These are phyloP conservation scores for Melaleuca quinquenervia DNA, from an alignment of 345 rosid species.

Conservation along the genomic window DNA sequence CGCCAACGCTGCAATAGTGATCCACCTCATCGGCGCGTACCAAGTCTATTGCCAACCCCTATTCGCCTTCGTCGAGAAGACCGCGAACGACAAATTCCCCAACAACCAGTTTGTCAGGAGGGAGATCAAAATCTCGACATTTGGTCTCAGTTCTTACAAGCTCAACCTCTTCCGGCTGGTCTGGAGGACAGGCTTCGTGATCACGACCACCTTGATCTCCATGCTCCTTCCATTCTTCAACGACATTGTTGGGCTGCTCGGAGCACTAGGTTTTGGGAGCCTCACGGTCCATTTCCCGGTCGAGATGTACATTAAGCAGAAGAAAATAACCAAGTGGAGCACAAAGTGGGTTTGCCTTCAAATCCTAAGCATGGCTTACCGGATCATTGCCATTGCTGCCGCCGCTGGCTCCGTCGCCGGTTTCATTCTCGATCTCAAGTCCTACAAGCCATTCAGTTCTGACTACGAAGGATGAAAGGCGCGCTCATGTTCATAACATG, in stretches of 20 bases:
- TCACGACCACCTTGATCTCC: constrained; percentile 42
- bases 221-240: constrained; percentile 71
- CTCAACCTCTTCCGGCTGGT: constrained; percentile 45
- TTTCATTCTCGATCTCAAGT: constrained; percentile 17
- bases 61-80: constrained; percentile 44
- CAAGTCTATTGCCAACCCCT: constrained; percentile 62
- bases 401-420: constrained; percentile 58
- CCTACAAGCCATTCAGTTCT: constrained; percentile 14
- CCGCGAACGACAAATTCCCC: constrained; percentile 18
- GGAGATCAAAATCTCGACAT: constrained; percentile 30
- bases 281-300: constrained; percentile 59
- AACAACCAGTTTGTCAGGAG: constrained; percentile 26
- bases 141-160: constrained; percentile 16
- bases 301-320: constrained; percentile 55
- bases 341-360: constrained; percentile 50
- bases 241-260: constrained; percentile 58
- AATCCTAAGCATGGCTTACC: constrained; percentile 41
- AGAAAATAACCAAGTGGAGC: constrained; percentile 45
- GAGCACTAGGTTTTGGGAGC: constrained; percentile 73
- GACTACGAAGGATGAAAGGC: no score
- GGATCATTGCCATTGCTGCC: constrained; percentile 39
- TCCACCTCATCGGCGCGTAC: constrained; percentile 72
- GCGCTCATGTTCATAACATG: neutral
- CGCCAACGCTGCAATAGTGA: constrained; percentile 49
- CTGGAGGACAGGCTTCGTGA: constrained; percentile 44